phyloP scores from a whole-genome alignment of 768 basidiomycete species.

The Dioszegia aurantiaca region DNA sequence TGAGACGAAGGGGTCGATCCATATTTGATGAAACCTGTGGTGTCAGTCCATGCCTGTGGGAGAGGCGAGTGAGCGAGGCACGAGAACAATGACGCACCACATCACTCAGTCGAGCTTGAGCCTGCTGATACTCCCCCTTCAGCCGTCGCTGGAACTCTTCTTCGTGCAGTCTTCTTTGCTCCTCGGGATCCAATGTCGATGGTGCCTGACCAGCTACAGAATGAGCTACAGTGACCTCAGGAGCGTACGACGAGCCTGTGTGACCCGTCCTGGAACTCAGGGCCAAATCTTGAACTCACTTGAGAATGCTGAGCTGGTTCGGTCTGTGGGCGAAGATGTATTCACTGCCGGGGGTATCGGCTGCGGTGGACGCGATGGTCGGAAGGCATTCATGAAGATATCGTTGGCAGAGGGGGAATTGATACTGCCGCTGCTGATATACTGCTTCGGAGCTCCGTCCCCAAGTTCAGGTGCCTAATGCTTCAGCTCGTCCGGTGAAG shows the following conservation, averaged over 20 bases:
- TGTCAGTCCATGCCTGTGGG: neutral
- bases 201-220: neutral
- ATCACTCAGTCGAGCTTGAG: slow-evolving; percentile 63
- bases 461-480: too few relatives aligned
- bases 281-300: neutral
- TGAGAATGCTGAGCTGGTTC: neutral
- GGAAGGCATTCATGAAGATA: slow-evolving; percentile 32
- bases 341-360: neutral
- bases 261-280: too few relatives aligned
- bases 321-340: neutral
- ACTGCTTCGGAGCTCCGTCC: too few relatives aligned
- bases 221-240: neutral
- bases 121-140: slow-evolving; percentile 73
- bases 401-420: slow-evolving; percentile 23
- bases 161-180: slow-evolving; percentile 68
- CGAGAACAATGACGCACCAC: slow-evolving; percentile 54
- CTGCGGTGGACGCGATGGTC: slow-evolving; percentile 1
- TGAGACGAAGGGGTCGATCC: slow-evolving; percentile 65
- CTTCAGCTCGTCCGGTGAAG: too few relatives aligned
- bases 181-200: slow-evolving; percentile 50
- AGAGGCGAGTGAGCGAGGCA: too few relatives aligned
- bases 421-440: too few relatives aligned
- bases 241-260: too few relatives aligned
- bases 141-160: slow-evolving; percentile 68
- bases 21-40: slow-evolving; percentile 67